Percentiles rank a stretch among this genome's conserved stretches.
phyloP scores from a whole-genome alignment of 2,329 filamentous ascomycete species.

The Epichloe brachyelytri region DNA sequence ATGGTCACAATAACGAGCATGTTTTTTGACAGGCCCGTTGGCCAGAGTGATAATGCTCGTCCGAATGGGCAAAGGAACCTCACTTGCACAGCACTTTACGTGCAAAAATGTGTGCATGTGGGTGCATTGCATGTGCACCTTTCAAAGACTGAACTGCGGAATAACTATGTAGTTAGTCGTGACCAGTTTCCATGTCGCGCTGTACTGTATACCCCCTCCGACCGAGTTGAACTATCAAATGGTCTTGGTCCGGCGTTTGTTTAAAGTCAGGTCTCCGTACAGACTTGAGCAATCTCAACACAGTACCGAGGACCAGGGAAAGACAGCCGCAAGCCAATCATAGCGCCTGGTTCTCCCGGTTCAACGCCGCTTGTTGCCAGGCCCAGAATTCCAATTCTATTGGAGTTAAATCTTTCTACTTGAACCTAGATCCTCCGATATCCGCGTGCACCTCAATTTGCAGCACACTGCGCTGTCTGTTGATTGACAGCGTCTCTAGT shows the following conservation, averaged over 20 bases:
- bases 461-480: neutral
- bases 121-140: no score
- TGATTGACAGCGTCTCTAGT: neutral
- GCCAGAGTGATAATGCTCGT: no score
- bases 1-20: no score
- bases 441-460: neutral
- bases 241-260: neutral
- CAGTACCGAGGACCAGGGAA: neutral
- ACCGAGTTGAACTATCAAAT: neutral
- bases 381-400: neutral
- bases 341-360: neutral
- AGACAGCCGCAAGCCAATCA: slow-evolving; percentile 3
- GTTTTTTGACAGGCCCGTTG: no score
- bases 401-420: neutral
- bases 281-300: neutral
- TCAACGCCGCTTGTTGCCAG: neutral
- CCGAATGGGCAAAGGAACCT: no score
- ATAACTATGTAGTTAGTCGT: no score
- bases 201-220: no score
- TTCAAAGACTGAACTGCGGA: no score
- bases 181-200: no score
- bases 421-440: neutral
- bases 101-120: no score
- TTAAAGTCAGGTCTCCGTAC: neutral
- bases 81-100: no score